Base-by-base conservation (phyloP, 2,329 filamentous ascomycete genomes). In the Ramichloridium luteum region DNA sequence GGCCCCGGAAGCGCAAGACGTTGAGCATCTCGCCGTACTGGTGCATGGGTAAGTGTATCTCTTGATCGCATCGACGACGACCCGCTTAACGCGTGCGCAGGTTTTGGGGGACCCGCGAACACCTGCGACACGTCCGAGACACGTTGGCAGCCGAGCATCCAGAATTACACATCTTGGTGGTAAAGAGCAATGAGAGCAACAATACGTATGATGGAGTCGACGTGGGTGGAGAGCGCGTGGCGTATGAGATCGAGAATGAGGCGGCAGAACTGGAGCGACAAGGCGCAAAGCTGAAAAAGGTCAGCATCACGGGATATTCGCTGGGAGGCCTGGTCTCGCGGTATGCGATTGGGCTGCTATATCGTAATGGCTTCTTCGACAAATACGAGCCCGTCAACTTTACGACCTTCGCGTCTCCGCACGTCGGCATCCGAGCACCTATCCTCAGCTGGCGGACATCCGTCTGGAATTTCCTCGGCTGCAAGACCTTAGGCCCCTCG, bases 241-340 rank as follows among this genome's bases (percentile, higher is more conserved):
- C 72, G 2, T 57, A 67, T 34, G 75, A 80, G 47, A 65, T 80
- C 20, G 76, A 80, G 48, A 61, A 72, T 30, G 63, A 61, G 13
- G 56, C 80, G 16, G 58, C 64, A 15, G 57, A 61, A 16, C 46
- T 75, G 17, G 67, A 70, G 29, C 60, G 60, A 25, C 62, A 66
- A 16, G 86, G 84, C 13, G 72, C 78, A 44, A 68, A 72, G 25
- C 79, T 94, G 48, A 77, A 62, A 28, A 92, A 85, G 58, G 64
- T 96, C 41, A 93, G 85, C 54, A 65, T 96, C 25, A 70, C 88
- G 26, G 88, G 88, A 23, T 94, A 96, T 56, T 93, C 84, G 0
- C 67, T 94, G 2, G 88, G 88, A 27, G 88, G 88, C 0, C 64
- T 96, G 5, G 75, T 96, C 4, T 76, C 83, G 6, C 71, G 88